phyloP scores from a whole-genome alignment of 768 basidiomycete species.

The Tulasnella sp. region DNA sequence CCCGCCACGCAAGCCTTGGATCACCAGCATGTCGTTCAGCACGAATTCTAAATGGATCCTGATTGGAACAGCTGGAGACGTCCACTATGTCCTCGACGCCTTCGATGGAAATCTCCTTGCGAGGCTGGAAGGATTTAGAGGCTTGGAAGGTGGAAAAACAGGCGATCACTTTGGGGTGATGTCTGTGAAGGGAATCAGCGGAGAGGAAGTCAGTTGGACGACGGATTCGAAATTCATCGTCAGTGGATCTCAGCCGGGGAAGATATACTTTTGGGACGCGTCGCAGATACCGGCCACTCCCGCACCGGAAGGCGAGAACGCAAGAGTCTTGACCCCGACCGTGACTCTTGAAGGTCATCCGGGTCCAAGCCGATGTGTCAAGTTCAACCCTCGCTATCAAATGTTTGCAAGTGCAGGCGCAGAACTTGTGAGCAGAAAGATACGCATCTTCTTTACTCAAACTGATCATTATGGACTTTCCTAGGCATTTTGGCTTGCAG shows the following conservation, averaged over 20 bases:
- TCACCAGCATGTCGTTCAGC: constrained; percentile 89
- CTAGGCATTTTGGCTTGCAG: constrained; percentile 59
- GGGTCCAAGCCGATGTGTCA: constrained; percentile 79
- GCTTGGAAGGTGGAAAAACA: constrained; percentile 65
- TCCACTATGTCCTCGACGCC: constrained; percentile 90
- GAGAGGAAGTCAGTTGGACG: constrained; percentile 92
- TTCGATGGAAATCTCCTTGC: constrained; percentile 81
- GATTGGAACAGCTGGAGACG: constrained; percentile 86
- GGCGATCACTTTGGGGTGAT: constrained; percentile 51
- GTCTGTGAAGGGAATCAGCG: constrained; percentile 74
- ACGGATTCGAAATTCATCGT: constrained; percentile 90
- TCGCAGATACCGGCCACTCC: constrained; percentile 37
- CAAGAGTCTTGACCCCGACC: constrained; percentile 51
- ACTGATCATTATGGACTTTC: constrained; percentile 17
- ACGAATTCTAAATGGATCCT: constrained; percentile 86
- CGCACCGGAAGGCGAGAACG: constrained; percentile 45
- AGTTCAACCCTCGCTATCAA: constrained; percentile 81
- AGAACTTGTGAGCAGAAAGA: constrained; percentile 61
- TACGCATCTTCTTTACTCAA: constrained; percentile 25
- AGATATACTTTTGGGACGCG: constrained; percentile 83
- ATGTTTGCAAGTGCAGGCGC: constrained; percentile 85
- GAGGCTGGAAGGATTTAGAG: constrained; percentile 79
- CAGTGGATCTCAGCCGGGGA: constrained; percentile 81
- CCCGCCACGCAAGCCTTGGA: constrained; percentile 82
- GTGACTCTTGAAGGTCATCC: constrained; percentile 70